Evolutionary conservation across 2,329 filamentous ascomycete genomes (phyloP), one percentile per base, ranked within the genome.

Genomic region (Dactylellina drechsleri): DNA sequence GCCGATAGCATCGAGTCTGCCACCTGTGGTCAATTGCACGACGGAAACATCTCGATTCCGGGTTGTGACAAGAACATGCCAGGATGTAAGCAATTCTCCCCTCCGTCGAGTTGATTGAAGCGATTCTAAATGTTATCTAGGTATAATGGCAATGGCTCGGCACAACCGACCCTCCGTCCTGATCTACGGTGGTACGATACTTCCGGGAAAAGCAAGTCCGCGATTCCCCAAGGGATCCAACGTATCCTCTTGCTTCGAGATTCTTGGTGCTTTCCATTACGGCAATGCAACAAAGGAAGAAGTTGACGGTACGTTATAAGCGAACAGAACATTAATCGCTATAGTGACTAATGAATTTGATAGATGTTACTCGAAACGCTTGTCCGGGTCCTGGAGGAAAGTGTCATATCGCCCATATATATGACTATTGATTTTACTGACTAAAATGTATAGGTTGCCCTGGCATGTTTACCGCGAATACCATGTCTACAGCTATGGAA

Each of bases 31-130:
- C 93, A 97, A 81, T 91, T 91, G 79, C 92, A 97, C 82, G 94
- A 97, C 81, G 94, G 93, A 71, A 96, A 93, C 82, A 93, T 97
- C 81, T 89, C 92, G 31, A 94, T 97, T 78, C 93, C 94, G 0
- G 93, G 93, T 10, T 97, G 93, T 82, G 93, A 97, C 84, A 97
- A 97, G 87, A 97, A 97, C 82, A 97, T 97, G 94, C 93, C 93
- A 0, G 93, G 93, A 47, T 79, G 79, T 79, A 77, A 54, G 67
- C 10, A 59, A n/a, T 16, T 20, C 26, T 20, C 20, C 5, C 12
- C 8, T 12, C 49, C 50, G 45, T 56, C 43, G 50, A 26, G 2
- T 13, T 58, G 12, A 62, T n/a, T n/a, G 5, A 43, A 45, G 50
- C 58, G 52, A 10, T 26, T 23, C 4, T 47, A 12, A 47, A 18